Base-by-base conservation (phyloP, 148 eudicot species). In the Cornus controversa region DNA sequence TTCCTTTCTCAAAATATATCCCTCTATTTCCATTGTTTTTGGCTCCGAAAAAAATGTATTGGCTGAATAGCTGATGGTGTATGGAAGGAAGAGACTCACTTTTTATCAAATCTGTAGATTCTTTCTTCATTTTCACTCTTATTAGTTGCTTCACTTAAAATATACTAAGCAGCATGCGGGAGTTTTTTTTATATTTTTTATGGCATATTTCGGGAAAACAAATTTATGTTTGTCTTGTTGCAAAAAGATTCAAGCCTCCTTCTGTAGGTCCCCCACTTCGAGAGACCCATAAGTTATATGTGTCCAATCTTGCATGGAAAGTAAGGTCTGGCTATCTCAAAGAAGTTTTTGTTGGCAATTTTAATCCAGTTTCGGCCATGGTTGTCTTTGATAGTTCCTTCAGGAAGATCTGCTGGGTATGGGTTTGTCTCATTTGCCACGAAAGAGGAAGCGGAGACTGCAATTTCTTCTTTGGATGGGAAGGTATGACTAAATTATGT, bases 231-330 rank as follows among this genome's bases (percentile, higher is more conserved):
- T 74, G 76, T 58, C 37, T 37, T 73, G 77, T 26, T 76, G 57
- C 98, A 24, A 95, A 81, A 80, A 83, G 66, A 80, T 87, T 91
- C 71, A 95, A 87, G 91, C 80, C 85, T 66, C 83, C 87, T 62
- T 78, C 88, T 64, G 57, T 67, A 29, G 78, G 13, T 60, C 80
- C 80, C 78, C 85, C 85, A 23, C 80, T 75, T 28, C 83, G 81
- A 37, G 92, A 93, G 84, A 86, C 94, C 15, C 85, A 95, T 78
- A 84, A 80, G 82, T 83, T 95, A 42, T 95, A 92, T 77, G 89
- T 93, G 66, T 92, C 97, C 18, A 95, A 95, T 86, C 91, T 95
- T 80, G 88, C 88, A 36, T 93, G 98, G 98, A 95, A 95, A 91
- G 94, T 77, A 77, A 90, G 98, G 79, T 82, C 98, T 45, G 79